Conservation (phyloP, 139 green algal species). For the Limnomonas spitsbergensis region DNA sequence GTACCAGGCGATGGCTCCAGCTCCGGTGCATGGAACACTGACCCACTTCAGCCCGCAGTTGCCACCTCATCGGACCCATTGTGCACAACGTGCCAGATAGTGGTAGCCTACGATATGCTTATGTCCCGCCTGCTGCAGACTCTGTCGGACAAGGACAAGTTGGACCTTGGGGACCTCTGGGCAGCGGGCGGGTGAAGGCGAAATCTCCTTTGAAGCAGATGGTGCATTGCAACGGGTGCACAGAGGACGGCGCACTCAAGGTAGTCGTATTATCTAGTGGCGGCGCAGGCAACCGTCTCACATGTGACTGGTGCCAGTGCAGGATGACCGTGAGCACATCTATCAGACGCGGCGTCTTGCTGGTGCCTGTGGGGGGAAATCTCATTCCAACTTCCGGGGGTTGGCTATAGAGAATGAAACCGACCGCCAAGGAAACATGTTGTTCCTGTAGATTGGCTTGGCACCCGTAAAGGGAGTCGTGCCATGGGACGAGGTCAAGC, state of each 20-base stretch:
- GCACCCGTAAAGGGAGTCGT: background rate
- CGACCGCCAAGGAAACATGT: too few species aligned
- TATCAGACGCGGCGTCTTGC: background rate
- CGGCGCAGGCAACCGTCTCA: slow-evolving; percentile 4
- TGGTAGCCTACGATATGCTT: background rate
- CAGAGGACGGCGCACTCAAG: background rate
- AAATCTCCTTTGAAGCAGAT: slow-evolving; percentile 6
- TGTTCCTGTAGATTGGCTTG: too few species aligned
- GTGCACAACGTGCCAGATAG: too few species aligned
- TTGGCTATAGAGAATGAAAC: background rate
- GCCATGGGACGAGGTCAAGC: slow-evolving; percentile 11
- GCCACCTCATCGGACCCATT: too few species aligned
- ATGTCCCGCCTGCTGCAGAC: background rate
- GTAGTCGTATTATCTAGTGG: background rate
- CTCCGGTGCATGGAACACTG: too few species aligned
- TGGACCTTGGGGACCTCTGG: slow-evolving; percentile 6
- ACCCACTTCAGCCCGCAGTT: too few species aligned
- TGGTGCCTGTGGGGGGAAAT: background rate
- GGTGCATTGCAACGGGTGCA: background rate
- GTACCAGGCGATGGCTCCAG: too few species aligned
- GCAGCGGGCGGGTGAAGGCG: background rate
- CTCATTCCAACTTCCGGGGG: background rate
- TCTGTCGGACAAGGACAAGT: background rate
- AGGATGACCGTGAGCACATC: too few species aligned
- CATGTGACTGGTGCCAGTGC: too few species aligned